These are phyloP conservation scores for Vigna reflexopilosa DNA, from an alignment of 306 rosid species.

Conservation along the genomic window DNA sequence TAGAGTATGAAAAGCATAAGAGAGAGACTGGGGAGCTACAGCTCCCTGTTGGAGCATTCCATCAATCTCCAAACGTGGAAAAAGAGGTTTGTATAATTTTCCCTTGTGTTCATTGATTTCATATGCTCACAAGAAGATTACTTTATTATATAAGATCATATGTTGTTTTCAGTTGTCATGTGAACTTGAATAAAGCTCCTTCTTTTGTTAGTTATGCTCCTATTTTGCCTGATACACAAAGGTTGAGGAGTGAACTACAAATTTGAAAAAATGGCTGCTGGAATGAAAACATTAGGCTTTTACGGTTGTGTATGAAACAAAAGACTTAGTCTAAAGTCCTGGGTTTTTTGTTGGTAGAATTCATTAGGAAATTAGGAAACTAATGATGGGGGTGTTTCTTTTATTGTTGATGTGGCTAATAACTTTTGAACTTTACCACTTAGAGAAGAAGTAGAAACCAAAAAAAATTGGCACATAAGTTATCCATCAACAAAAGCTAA, in stretches of 20 bases:
- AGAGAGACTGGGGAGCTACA: constrained; percentile 74
- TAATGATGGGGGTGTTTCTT: neutral
- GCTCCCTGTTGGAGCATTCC: constrained; percentile 65
- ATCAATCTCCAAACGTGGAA: constrained; percentile 64
- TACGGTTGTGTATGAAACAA: constrained; percentile 14
- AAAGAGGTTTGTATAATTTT: constrained; percentile 67
- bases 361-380: neutral
- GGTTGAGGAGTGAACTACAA: constrained; percentile 2
- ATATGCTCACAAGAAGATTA: constrained; percentile 4
- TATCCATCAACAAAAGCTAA: neutral
- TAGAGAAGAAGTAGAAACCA: neutral
- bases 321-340: constrained; percentile 9
- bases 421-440: neutral
- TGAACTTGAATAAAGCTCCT: constrained; percentile 19
- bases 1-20: constrained; percentile 86
- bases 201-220: constrained; percentile 29
- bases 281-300: constrained; percentile 4
- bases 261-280: constrained; percentile 31
- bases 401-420: constrained; percentile 8
- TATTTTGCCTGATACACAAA: constrained; percentile 14
- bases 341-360: neutral
- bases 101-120: constrained; percentile 31
- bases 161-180: constrained; percentile 13
- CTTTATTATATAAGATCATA: constrained; percentile 1
- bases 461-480: constrained; percentile 8